Evolutionary conservation across 1,284 basidiomycete genomes (phyloP).

Genomic region (Xanthoconium separans): DNA sequence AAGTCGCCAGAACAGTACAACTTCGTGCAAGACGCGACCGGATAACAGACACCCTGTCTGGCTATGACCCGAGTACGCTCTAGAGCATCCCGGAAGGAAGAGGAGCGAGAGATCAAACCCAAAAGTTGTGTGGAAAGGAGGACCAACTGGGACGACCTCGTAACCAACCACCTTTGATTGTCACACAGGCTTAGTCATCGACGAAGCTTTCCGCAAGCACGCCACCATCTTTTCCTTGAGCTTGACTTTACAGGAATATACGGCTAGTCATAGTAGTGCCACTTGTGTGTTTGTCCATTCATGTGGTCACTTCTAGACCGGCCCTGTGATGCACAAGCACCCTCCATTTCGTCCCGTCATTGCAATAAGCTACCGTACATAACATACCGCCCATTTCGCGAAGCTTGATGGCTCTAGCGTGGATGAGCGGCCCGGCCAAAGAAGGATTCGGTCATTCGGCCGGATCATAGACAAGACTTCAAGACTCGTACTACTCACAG

Average conservation of each 20-base stretch:
- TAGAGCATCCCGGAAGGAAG: background rate
- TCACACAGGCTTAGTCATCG: slow-evolving; percentile 23
- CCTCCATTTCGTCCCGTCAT: slow-evolving; percentile 13
- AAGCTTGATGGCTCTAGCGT: too few species aligned
- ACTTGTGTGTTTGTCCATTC: slow-evolving; percentile 2
- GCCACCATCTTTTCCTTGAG: slow-evolving; percentile 12
- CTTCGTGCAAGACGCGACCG: background rate
- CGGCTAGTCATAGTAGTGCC: background rate
- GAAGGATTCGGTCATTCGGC: slow-evolving; percentile 19
- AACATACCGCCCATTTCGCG: slow-evolving; percentile 1
- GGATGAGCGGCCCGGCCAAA: background rate
- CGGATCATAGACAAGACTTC: slow-evolving; percentile 18
- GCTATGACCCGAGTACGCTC: background rate
- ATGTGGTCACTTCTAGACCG: background rate
- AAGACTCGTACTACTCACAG: slow-evolving; percentile 2
- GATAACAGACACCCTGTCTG: background rate
- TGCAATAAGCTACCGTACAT: slow-evolving; percentile 1
- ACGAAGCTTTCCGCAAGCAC: background rate
- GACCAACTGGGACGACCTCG: background rate
- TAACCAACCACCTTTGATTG: slow-evolving; percentile 3
- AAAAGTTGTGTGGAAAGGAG: background rate
- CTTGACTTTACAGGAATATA: slow-evolving; percentile 18
- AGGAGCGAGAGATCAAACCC: slow-evolving; percentile 6
- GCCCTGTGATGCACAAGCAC: background rate
- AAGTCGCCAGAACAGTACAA: background rate